A percentile compares a stretch with the other conserved stretches of the same genome.
phyloP scores from a whole-genome alignment of 768 basidiomycete species.

The Lactarius hengduanensis region DNA sequence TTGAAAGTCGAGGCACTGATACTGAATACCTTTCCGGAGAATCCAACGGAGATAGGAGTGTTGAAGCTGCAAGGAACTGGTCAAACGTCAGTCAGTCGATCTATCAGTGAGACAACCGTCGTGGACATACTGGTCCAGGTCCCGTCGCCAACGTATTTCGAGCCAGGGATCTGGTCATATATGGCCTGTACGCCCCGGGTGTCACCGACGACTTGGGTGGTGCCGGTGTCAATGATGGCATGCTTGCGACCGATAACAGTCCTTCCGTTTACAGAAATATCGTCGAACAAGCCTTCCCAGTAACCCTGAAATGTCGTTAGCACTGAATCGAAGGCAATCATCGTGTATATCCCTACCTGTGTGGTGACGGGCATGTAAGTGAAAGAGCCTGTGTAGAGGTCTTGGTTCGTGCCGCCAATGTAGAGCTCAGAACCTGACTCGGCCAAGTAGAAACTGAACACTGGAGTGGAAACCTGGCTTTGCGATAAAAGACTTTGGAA shows the following conservation, averaged over 20 bases:
- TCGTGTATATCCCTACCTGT: background rate
- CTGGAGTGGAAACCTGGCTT: conserved; percentile 35
- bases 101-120: background rate
- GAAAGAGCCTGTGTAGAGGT: conserved; percentile 18
- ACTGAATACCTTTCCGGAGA: background rate
- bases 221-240: conserved; percentile 37
- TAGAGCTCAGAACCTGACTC: conserved; percentile 41
- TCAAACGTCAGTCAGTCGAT: background rate
- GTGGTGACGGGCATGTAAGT: conserved; percentile 11
- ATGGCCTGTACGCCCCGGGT: background rate
- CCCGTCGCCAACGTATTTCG: background rate
- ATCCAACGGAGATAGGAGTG: too few relatives aligned
- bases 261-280: conserved; percentile 31
- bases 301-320: conserved; percentile 30
- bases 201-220: conserved; percentile 33
- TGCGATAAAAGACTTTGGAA: conserved; percentile 46
- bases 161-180: background rate
- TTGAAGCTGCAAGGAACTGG: background rate
- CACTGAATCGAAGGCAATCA: conserved; percentile 27
- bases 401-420: conserved; percentile 25
- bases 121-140: background rate
- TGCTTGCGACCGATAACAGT: conserved; percentile 6
- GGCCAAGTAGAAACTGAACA: conserved; percentile 51
- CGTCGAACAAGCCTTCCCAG: conserved; percentile 31
- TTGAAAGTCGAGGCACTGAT: background rate